A percentile compares a stretch with the other conserved stretches of the same genome.
phyloP scores from a whole-genome alignment of 176 grass and related monocot species.

The maize (Zea mays) region Zm-B73-REFERENCE-NAM-5.0 NC_050098.1:58830501-58831000 shows the following conservation, averaged over 20 bases:
- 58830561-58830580: conserved; percentile 37
- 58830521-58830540: conserved; percentile 10
- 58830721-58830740: not conserved
- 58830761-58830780: not conserved
- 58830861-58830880: not conserved
- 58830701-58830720: conserved; percentile 19
- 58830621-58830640: not conserved
- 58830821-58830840: not conserved
- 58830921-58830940: not conserved
- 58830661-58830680: conserved; percentile 80
- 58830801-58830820: not conserved
- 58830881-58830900: not conserved
- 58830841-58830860: not conserved
- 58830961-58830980: too few relatives aligned
- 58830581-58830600: not conserved
- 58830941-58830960: not conserved
- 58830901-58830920: not conserved
- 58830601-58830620: not conserved
- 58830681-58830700: conserved; percentile 42
- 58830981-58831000: too few relatives aligned
- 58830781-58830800: not conserved
- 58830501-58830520: not conserved
- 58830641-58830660: conserved; percentile 97
- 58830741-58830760: conserved; percentile 21
- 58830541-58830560: not conserved